Evolutionary conservation across 140 eudicot genomes (phyloP), one percentile per base, ranked within the genome.

Genomic region (Flaveria floridana): DNA sequence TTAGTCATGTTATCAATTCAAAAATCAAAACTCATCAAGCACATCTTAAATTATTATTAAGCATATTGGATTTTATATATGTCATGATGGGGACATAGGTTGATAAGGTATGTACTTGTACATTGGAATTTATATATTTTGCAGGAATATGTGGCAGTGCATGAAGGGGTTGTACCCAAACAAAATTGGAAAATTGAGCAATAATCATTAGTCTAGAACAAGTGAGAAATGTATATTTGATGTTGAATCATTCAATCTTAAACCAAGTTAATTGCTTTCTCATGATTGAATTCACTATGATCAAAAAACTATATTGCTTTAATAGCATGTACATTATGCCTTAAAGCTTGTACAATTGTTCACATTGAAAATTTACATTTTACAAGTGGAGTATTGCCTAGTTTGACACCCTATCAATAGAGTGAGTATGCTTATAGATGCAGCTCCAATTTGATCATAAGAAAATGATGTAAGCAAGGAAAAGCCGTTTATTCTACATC

Each of bases 71-170:
- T 2, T 44, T 44, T 12, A 67, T 42, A 39, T 16, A 41, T 19
- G 9, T 15, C 28, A 34, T 13, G 53, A 52, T 52, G 70, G 16
- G 55, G 56, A 25, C 50, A 14, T 59, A 74, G 7, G 48, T 70
- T 70, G 64, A 51, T 26, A 44, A 70, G 63, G 44, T 16, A 26
- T 0, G 39, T 34, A 3, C 59, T 59, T 59, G 59, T 73, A 73
- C 72, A 13, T 76, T 37, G 26, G 65, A 55, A 50, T 65, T 65
- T 65, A 44, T 67, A 14, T 67, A 68, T 73, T 46, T 73, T 83
- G 88, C 80, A 88, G 95, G 90, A 85, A 28, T 88, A 88, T 77
- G 82, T 52, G 69, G 79, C 87, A 50, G 80, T 57, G 42, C 90
- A 85, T 77, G 79, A 76, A 56, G 70, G 74, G 21, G 86, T 88